Base-by-base conservation (phyloP, 106 monocot species). In the Triglochin maritima region DNA sequence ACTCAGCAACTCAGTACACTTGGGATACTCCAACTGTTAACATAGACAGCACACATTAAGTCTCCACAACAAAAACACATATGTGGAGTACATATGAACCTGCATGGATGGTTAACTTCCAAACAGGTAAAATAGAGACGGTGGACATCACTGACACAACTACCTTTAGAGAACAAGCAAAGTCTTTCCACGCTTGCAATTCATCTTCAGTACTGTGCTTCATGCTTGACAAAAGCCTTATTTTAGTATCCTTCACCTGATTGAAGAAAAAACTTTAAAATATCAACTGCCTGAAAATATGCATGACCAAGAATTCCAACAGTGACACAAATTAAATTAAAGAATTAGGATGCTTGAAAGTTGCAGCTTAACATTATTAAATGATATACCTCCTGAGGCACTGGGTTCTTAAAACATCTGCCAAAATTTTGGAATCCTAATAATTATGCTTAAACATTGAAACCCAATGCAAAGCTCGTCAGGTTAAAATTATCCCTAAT, bases 231-330 rank as follows among this genome's bases (percentile, higher is more conserved):
- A 98, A 83, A 77, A 98, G 53, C 69, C 68, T 83, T 71, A 98
- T 78, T 72, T 98, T 98, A 42, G 86, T 77, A 74, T 90, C 88
- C 62, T 88, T 81, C 14, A 98, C 83, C 96, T 98, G 67, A 66
- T 68, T 52, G 55, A 73, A n/a, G 6, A 84, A 59, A 47, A 60
- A 5, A 17, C 46, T 6, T 52, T 50, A 52, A 48, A 16, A n/a
- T 53, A 66, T 41, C 50, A 66, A 46, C 46, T 63, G 14, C 44
- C 4, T 63, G 46, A 11, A 48, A 63, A 52, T 0, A 11, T 29
- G 29, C 29, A 29, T 29, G 1, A 0, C 29, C 29, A 29, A 29
- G 29, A 1, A 29, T 29, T 29, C 29, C 29, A 29, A 29, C 29
- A 29, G 29, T 29, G 29, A 29, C 29, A 29, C 29, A 29, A n/a